Evolutionary conservation across 768 basidiomycete genomes (phyloP).

Genomic region (Phanerodontia chrysosporium): DNA sequence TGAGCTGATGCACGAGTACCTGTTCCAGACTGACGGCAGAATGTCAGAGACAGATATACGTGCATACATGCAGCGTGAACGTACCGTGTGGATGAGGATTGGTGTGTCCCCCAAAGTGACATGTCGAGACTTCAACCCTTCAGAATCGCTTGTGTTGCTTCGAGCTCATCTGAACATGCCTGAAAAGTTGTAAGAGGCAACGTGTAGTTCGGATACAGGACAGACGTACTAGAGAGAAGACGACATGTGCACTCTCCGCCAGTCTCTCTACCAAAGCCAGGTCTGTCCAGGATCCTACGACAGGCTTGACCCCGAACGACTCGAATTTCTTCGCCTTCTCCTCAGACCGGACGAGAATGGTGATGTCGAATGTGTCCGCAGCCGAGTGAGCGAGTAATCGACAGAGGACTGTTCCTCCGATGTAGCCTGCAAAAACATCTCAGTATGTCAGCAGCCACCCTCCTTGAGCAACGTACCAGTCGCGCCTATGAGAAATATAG

Average conservation of each 20-base stretch:
- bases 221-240: conserved; percentile 14
- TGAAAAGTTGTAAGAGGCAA: conserved; percentile 10
- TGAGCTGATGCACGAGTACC: conserved; percentile 8
- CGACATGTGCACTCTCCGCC: conserved; percentile 41
- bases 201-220: not conserved
- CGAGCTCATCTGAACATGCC: conserved; percentile 44
- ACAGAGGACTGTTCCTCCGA: conserved; percentile 49
- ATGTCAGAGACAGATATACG: not conserved
- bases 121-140: conserved; percentile 46
- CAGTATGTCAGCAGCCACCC: not conserved
- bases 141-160: conserved; percentile 42
- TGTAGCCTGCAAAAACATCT: conserved; percentile 39
- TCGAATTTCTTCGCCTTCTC: conserved; percentile 29
- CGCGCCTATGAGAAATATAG: conserved; percentile 9
- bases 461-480: conserved; percentile 5
- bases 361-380: conserved; percentile 38
- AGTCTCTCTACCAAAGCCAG: conserved; percentile 32
- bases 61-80: not conserved
- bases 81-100: conserved; percentile 50
- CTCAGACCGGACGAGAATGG: conserved; percentile 41
- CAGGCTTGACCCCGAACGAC: conserved; percentile 18
- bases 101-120: conserved; percentile 39
- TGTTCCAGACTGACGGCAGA: conserved; percentile 7
- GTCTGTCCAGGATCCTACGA: conserved; percentile 24
- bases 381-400: conserved; percentile 42